phyloP scores from a whole-genome alignment of 2,329 filamentous ascomycete species.

The Apiospora koreana region DNA sequence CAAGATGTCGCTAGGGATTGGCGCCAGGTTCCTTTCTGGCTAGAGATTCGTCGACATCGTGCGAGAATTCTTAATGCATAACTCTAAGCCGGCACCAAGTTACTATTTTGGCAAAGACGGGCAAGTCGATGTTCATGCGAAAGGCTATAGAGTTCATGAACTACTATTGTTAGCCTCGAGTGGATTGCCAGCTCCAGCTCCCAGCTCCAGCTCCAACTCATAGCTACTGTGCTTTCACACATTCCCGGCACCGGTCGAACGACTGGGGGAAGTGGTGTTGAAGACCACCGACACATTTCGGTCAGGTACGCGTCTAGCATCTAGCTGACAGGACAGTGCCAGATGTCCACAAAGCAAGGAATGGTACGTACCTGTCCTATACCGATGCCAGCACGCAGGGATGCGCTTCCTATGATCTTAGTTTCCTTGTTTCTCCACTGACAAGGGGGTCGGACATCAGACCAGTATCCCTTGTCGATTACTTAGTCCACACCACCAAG shows the following conservation, averaged over 20 bases:
- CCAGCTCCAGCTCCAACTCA: too few species aligned
- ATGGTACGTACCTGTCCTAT: not conserved
- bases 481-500: constrained; percentile 11
- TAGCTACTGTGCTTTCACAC: not conserved
- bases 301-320: constrained; percentile 8
- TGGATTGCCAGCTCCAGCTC: not conserved
- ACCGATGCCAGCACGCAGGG: constrained; percentile 8
- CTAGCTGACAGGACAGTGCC: not conserved
- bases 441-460: constrained; percentile 4
- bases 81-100: not conserved
- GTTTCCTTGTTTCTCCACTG: constrained; percentile 11
- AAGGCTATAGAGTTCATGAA: constrained; percentile 6
- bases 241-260: not conserved
- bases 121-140: not conserved
- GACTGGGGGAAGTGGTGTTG: not conserved
- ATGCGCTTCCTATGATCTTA: constrained; percentile 13
- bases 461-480: constrained; percentile 5
- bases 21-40: not conserved
- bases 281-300: not conserved
- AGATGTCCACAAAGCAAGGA: not conserved
- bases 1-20: not conserved
- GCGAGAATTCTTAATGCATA: not conserved
- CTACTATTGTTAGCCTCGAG: constrained; percentile 2
- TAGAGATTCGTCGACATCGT: not conserved
- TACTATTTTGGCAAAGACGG: constrained; percentile 2